Percentiles rank a stretch among this genome's conserved stretches.
Evolutionary conservation across 2,329 filamentous ascomycete species (phyloP).

Genomic region (Hansfordia pulvinata): DNA sequence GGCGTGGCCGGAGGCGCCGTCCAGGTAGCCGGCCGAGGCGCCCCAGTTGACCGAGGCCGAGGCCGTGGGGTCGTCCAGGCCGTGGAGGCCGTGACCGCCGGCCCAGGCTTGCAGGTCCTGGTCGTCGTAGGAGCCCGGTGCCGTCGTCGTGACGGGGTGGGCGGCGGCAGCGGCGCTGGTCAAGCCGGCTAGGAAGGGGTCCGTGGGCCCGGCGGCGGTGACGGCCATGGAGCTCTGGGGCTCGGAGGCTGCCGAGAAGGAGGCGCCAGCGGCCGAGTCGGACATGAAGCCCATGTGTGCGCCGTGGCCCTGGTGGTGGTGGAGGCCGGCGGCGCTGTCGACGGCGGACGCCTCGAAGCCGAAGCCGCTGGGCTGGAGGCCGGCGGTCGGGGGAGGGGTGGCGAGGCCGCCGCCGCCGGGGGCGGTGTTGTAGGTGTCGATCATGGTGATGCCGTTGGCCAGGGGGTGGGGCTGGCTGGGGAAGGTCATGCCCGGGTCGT

Average conservation of each 20-base stretch:
- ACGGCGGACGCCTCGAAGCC: conserved; percentile 13
- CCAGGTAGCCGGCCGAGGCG: no score
- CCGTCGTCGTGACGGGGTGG: conserved; percentile 2
- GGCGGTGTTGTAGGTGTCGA: no score
- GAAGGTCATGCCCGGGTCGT: conserved; percentile 20
- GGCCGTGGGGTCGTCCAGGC: conserved; percentile 1
- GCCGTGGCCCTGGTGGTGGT: no score
- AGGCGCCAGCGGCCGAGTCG: conserved; percentile 15
- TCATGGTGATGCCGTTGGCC: conserved; percentile 1
- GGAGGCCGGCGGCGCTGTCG: conserved; percentile 10
- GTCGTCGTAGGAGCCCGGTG: conserved; percentile 5
- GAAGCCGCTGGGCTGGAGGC: conserved; percentile 34
- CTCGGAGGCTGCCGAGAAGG: conserved; percentile 13
- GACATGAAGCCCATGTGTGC: conserved; percentile 25
- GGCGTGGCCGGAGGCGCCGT: no score
- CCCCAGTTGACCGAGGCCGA: conserved; percentile 1
- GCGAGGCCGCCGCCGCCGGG: conserved; percentile 37
- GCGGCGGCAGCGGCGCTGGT: conserved; percentile 8
- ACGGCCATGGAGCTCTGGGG: no score
- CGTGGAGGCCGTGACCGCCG: not conserved
- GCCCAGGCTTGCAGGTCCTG: conserved; percentile 5
- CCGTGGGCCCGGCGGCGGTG: conserved; percentile 7
- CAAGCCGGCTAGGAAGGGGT: conserved; percentile 16
- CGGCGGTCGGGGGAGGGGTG: conserved; percentile 42
- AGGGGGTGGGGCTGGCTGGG: conserved; percentile 7